Percentiles rank a stretch among this genome's conserved stretches.
Conservation (phyloP, 192 early-diverging fungal genomes). For the Irineochytrium annulatum region DNA sequence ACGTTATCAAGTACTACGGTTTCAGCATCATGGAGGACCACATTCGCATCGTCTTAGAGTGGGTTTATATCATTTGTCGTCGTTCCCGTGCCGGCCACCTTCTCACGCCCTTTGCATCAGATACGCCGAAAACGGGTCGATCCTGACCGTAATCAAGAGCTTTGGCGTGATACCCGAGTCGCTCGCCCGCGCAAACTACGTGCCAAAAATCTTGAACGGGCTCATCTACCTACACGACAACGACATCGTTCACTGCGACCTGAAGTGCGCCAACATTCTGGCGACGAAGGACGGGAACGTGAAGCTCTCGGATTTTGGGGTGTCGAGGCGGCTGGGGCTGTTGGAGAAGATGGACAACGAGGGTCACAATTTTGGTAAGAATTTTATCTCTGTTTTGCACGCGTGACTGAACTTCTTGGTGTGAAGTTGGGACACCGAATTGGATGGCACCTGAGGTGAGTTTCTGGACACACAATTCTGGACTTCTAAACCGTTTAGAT, state of each 20-base stretch:
- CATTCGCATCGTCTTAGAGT: too few species aligned
- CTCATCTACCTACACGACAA: conserved; percentile 80
- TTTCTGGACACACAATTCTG: too few species aligned
- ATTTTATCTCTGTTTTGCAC: too few species aligned
- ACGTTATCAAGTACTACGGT: conserved; percentile 81
- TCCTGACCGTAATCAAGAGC: conserved; percentile 73
- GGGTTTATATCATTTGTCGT: too few species aligned
- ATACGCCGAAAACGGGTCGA: conserved; percentile 75
- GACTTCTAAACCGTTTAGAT: too few species aligned
- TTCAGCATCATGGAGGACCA: too few species aligned
- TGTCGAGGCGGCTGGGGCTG: conserved; percentile 83
- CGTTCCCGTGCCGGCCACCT: too few species aligned
- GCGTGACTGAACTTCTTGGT: conserved; percentile 48
- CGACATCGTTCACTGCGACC: conserved; percentile 79
- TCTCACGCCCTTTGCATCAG: too few species aligned
- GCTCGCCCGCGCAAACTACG: conserved; percentile 71
- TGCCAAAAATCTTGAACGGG: conserved; percentile 79
- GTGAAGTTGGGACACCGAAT: conserved; percentile 31
- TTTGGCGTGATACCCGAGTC: conserved; percentile 86
- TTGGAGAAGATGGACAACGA: conserved; percentile 77
- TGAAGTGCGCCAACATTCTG: conserved; percentile 80
- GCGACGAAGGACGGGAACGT: conserved; percentile 92
- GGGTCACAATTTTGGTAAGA: conserved; percentile 69
- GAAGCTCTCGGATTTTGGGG: conserved; percentile 93
- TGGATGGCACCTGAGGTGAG: conserved; percentile 49